Percentiles rank a stretch among this genome's conserved stretches.
These are phyloP conservation scores for Daldinia childiae DNA, from an alignment of 495 filamentous ascomycete species.

Conservation along the genomic window DNA sequence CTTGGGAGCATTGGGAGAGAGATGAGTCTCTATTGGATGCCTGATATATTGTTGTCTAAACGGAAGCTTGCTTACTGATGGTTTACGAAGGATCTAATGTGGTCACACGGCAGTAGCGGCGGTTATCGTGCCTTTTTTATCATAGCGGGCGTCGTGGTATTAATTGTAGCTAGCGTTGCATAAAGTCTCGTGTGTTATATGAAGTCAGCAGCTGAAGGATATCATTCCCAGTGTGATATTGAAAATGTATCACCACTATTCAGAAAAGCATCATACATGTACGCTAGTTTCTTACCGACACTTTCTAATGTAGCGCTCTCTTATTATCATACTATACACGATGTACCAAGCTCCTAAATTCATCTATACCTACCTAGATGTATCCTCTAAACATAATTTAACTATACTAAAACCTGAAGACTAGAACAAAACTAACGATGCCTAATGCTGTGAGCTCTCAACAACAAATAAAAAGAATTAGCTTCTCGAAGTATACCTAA, in stretches of 20 bases:
- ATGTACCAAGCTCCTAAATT: neutral
- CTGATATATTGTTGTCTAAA: conserved; percentile 24
- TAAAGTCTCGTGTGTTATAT: conserved; percentile 19
- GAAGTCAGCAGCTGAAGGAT: conserved; percentile 8
- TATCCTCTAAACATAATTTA: neutral
- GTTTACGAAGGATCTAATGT: conserved; percentile 22
- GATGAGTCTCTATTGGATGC: conserved; percentile 50
- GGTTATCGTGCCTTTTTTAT: conserved; percentile 32
- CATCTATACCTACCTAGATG: too few species aligned
- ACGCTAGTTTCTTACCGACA: neutral
- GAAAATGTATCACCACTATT: neutral
- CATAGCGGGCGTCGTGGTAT: conserved; percentile 33
- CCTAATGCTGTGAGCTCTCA: neutral
- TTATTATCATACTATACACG: neutral
- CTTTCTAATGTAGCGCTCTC: too few species aligned
- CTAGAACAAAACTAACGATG: neutral
- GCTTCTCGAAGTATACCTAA: too few species aligned
- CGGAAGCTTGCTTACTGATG: conserved; percentile 9
- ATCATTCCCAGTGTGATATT: neutral
- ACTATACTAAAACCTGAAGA: neutral
- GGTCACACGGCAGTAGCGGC: conserved; percentile 40
- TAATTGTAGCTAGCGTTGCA: conserved; percentile 18
- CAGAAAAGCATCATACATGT: conserved; percentile 11
- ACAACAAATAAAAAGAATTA: neutral
- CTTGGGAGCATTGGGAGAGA: conserved; percentile 62